Conservation (phyloP, 805 yeast species). For the Saturnispora kantuleensis region DNA sequence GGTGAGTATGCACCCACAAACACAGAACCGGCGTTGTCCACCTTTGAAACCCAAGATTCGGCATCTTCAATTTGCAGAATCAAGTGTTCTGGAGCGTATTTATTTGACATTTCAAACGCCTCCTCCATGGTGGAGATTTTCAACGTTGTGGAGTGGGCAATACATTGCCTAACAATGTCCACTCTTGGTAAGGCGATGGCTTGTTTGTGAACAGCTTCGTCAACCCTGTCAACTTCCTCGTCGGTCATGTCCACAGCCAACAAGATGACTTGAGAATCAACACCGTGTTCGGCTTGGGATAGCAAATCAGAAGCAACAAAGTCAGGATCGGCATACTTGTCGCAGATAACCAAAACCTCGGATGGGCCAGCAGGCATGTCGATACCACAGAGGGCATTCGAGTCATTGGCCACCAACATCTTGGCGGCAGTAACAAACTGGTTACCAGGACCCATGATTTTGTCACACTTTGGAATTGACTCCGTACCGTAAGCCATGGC, state of each 20-base stretch:
- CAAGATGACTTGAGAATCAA: constrained; percentile 93
- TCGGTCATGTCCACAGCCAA: constrained; percentile 66
- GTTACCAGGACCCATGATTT: constrained; percentile 97
- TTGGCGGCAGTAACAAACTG: constrained; percentile 99
- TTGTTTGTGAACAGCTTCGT: constrained; percentile 75
- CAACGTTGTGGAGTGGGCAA: constrained; percentile 81
- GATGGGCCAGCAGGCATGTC: constrained; percentile 99
- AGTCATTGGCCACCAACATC: constrained; percentile 93
- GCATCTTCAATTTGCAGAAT: constrained; percentile 86
- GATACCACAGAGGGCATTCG: constrained; percentile 88
- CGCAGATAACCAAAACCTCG: constrained; percentile 95
- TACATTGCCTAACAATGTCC: constrained; percentile 85
- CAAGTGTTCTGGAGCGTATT: constrained; percentile 96
- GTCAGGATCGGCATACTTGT: constrained; percentile 78
- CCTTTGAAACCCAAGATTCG: constrained; percentile 52
- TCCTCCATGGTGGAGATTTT: constrained; percentile 59
- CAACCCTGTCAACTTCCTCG: constrained; percentile 55
- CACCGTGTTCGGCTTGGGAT: constrained; percentile 98
- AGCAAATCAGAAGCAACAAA: constrained; percentile 94
- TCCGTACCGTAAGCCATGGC: constrained; percentile 99
- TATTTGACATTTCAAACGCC: constrained; percentile 80
- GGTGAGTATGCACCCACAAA: constrained; percentile 96
- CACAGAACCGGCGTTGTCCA: constrained; percentile 91
- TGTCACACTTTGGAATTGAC: constrained; percentile 85
- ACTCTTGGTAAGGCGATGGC: constrained; percentile 82